Percentiles rank a stretch among this genome's conserved stretches.
phyloP scores from a whole-genome alignment of 441 rosid genomes.

The Pelargonium australe region DNA sequence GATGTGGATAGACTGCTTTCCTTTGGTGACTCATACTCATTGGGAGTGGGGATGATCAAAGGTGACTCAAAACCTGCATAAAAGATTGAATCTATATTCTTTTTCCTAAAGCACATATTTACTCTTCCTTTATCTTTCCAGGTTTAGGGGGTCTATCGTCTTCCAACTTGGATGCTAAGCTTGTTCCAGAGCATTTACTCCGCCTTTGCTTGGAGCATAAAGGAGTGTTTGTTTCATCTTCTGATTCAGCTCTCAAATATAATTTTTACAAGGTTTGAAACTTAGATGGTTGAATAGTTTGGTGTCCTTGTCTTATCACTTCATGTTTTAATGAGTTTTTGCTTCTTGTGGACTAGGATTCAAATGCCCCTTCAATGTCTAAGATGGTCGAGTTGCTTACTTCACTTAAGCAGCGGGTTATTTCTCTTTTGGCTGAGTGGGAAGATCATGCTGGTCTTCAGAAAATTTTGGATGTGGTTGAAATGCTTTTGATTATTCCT shows the following conservation, averaged over 20 bases:
- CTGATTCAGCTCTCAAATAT: conserved; percentile 39
- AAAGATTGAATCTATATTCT: not conserved
- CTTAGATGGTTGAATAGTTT: conserved; percentile 1
- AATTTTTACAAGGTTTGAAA: conserved; percentile 83
- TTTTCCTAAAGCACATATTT: conserved; percentile 9
- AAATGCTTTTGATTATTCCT: conserved; percentile 76
- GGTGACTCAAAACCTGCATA: conserved; percentile 34
- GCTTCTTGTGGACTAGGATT: conserved; percentile 41
- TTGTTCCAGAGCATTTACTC: conserved; percentile 79
- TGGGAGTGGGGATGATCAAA: conserved; percentile 68
- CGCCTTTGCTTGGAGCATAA: conserved; percentile 68
- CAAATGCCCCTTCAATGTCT: conserved; percentile 61
- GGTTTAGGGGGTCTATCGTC: conserved; percentile 59
- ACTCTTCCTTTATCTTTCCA: conserved; percentile 28
- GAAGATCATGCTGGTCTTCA: conserved; percentile 87
- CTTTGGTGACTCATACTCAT: conserved; percentile 57
- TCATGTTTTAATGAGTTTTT: conserved; percentile 15
- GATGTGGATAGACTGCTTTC: conserved; percentile 55
- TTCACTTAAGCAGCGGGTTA: conserved; percentile 38
- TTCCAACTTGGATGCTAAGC: conserved; percentile 66
- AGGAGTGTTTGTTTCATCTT: conserved; percentile 32
- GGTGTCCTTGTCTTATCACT: conserved; percentile 9
- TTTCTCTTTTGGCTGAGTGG: conserved; percentile 49
- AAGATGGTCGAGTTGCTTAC: conserved; percentile 70
- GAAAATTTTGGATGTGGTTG: conserved; percentile 56